Conservation (phyloP, 352 stramenopile species). For the Pythium scleroteichum region DNA sequence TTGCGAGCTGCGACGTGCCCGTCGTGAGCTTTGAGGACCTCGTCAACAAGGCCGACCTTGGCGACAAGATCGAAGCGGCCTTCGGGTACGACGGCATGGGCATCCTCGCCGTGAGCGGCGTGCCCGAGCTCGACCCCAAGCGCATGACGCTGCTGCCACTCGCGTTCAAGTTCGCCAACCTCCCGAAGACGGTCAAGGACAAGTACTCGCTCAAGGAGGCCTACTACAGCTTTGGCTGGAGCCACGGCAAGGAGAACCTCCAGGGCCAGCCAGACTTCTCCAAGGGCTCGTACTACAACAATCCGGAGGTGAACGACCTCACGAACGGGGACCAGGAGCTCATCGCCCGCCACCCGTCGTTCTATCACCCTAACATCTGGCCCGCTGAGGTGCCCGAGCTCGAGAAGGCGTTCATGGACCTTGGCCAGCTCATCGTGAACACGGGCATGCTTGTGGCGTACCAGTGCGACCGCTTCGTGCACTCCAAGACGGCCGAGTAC, state of each 20-base stretch:
- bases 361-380: slow-evolving; percentile 94
- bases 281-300: slow-evolving; percentile 98
- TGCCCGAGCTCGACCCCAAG: slow-evolving; percentile 78
- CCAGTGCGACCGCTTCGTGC: slow-evolving; percentile 92
- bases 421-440: slow-evolving; percentile 92
- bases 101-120: slow-evolving; percentile 87
- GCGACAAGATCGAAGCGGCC: slow-evolving; percentile 61
- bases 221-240: slow-evolving; percentile 96
- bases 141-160: slow-evolving; percentile 80
- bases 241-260: slow-evolving; percentile 95
- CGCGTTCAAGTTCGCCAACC: slow-evolving; percentile 80
- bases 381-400: slow-evolving; percentile 70
- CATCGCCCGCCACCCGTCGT: slow-evolving; percentile 83
- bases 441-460: slow-evolving; percentile 90
- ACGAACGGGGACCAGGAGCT: slow-evolving; percentile 73
- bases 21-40: slow-evolving; percentile 66
- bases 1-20: slow-evolving; percentile 48
- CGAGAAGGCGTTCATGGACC: slow-evolving; percentile 89
- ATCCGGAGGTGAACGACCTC: slow-evolving; percentile 90
- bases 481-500: slow-evolving; percentile 71
- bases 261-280: slow-evolving; percentile 91
- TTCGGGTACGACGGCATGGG: slow-evolving; percentile 91
- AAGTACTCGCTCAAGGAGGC: slow-evolving; percentile 84
- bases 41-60: slow-evolving; percentile 44
- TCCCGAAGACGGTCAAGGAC: slow-evolving; percentile 77